phyloP scores from a whole-genome alignment of 2,329 filamentous ascomycete genomes.

The Calonectria naviculata region DNA sequence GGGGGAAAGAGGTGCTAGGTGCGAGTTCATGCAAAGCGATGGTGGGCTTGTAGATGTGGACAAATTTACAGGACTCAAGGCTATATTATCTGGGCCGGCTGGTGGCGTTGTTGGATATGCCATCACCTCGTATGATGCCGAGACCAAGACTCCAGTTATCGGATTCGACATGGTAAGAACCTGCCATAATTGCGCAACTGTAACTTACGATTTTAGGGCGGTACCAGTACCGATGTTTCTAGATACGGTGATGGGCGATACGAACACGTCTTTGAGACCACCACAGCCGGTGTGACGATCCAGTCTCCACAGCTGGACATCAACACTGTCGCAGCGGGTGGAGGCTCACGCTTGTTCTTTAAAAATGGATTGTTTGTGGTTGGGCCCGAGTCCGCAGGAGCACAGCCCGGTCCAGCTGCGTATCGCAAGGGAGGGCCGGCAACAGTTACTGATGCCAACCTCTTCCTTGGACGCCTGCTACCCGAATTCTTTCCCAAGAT shows the following conservation, averaged over 20 bases:
- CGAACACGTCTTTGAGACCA: constrained; percentile 95
- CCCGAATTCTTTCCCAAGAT: constrained; percentile 97
- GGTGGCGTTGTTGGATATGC: constrained; percentile 94
- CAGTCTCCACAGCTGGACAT: constrained; percentile 94
- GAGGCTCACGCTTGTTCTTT: constrained; percentile 87
- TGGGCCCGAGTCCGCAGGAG: constrained; percentile 88
- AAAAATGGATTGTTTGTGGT: constrained; percentile 91
- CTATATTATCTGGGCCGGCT: constrained; percentile 90
- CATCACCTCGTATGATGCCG: constrained; percentile 86
- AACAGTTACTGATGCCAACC: constrained; percentile 93
- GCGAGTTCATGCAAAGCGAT: constrained; percentile 96
- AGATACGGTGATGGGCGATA: constrained; percentile 87
- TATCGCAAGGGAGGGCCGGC: constrained; percentile 91
- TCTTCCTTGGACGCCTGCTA: constrained; percentile 84
- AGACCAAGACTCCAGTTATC: constrained; percentile 87
- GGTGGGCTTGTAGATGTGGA: constrained; percentile 80
- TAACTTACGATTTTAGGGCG: constrained; percentile 60
- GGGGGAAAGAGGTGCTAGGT: constrained; percentile 78
- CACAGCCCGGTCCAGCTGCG: constrained; percentile 90
- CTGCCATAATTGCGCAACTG: background rate
- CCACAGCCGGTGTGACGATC: constrained; percentile 92
- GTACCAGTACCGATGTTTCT: constrained; percentile 92
- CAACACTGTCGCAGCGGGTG: constrained; percentile 93
- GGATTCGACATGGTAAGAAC: constrained; percentile 84
- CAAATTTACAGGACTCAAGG: constrained; percentile 85